A percentile compares a stretch with the other conserved stretches of the same genome.
These are phyloP conservation scores for Suillus weaverae DNA, from an alignment of 768 basidiomycete species.

Conservation along the genomic window DNA sequence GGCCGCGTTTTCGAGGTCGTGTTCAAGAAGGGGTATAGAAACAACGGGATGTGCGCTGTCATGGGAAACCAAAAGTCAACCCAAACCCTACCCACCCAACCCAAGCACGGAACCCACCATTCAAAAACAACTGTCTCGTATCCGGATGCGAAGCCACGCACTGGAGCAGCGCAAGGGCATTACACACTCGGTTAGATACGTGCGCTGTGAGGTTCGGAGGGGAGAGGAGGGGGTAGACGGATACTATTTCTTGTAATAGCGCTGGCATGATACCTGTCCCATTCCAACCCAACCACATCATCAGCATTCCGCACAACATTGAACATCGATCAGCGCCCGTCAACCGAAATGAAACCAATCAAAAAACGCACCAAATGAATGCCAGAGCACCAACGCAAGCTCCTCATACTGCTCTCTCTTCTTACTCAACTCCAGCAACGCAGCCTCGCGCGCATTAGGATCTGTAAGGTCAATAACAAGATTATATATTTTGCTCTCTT, in stretches of 20 bases:
- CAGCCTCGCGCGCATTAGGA: constrained; percentile 80
- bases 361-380: constrained; percentile 79
- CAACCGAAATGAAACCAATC: neutral
- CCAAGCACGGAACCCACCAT: constrained; percentile 52
- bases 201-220: constrained; percentile 96
- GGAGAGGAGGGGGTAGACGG: constrained; percentile 93
- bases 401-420: constrained; percentile 99
- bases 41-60: constrained; percentile 91
- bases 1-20: constrained; percentile 99
- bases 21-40: constrained; percentile 96
- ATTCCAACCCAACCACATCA: constrained; percentile 5
- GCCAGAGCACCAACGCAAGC: constrained; percentile 96
- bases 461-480: constrained; percentile 89
- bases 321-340: neutral
- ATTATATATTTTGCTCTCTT: constrained; percentile 84
- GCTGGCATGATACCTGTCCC: constrained; percentile 92
- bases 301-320: neutral
- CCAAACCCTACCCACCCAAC: neutral
- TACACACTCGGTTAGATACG: constrained; percentile 98
- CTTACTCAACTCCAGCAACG: constrained; percentile 94
- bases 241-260: constrained; percentile 95
- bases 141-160: constrained; percentile 98
- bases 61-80: constrained; percentile 6
- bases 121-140: constrained; percentile 92
- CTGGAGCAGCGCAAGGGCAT: constrained; percentile 94